A percentile compares a stretch with the other conserved stretches of the same genome.
Evolutionary conservation across 257 asterid species (phyloP).

Genomic region (Ilex aquifolium): DNA sequence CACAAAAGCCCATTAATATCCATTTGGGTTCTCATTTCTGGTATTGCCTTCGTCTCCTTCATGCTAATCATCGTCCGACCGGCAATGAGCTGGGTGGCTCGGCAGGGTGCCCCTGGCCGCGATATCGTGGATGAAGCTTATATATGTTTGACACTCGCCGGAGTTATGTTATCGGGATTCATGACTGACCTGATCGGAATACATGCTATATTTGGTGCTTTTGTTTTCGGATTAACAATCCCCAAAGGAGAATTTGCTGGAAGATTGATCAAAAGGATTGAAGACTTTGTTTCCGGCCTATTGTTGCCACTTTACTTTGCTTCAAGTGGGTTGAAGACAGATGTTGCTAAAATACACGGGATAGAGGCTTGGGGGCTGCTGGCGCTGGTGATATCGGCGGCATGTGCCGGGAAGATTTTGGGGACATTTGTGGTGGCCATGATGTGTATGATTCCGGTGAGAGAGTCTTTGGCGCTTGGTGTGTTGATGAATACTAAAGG

Average conservation of each 20-base stretch:
- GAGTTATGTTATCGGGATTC: constrained; percentile 57
- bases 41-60: constrained; percentile 35
- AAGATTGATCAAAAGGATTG: constrained; percentile 36
- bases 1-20: constrained; percentile 39
- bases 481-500: constrained; percentile 72
- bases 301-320: constrained; percentile 63
- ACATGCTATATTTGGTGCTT: constrained; percentile 59
- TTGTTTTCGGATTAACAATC: constrained; percentile 49
- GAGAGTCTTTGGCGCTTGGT: constrained; percentile 54
- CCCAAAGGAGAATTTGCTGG: constrained; percentile 47
- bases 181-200: constrained; percentile 60
- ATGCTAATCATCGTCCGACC: constrained; percentile 46
- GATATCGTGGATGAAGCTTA: constrained; percentile 34
- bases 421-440: constrained; percentile 54
- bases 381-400: constrained; percentile 42
- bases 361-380: constrained; percentile 51
- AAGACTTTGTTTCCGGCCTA: constrained; percentile 54
- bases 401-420: constrained; percentile 51
- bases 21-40: constrained; percentile 49
- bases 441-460: constrained; percentile 42
- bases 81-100: constrained; percentile 41
- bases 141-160: constrained; percentile 42
- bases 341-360: constrained; percentile 34
- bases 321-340: constrained; percentile 54
- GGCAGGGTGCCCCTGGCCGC: constrained; percentile 25